Conservation (phyloP, 2,329 filamentous ascomycete species). For the Plectosphaerella sp. region DNA sequence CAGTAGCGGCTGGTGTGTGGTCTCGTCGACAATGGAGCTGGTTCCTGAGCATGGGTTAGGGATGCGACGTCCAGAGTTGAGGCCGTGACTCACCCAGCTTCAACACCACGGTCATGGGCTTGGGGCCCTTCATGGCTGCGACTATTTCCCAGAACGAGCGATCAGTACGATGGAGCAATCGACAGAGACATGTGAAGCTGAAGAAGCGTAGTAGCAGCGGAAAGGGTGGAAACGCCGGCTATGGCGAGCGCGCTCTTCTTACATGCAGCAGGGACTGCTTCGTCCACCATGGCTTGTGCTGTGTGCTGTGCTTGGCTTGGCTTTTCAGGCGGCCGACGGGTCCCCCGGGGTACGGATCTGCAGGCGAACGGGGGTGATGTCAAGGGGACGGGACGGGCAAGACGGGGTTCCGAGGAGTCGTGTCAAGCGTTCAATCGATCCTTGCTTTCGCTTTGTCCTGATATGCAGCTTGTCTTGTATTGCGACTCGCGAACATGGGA, state of each 20-base stretch:
- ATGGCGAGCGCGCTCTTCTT: not conserved
- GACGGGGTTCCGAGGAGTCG: no score
- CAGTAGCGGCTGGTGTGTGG: conserved; percentile 86
- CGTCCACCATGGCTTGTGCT: not conserved
- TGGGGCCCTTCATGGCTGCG: conserved; percentile 60
- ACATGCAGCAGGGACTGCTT: not conserved
- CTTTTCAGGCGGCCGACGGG: no score
- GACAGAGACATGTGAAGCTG: not conserved
- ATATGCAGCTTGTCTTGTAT: no score
- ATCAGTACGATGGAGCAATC: not conserved
- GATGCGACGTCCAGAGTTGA: not conserved
- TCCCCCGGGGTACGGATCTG: no score
- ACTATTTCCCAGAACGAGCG: not conserved
- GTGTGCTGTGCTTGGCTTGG: no score
- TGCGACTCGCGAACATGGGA: no score
- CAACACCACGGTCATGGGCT: conserved; percentile 73
- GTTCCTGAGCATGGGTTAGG: conserved; percentile 58
- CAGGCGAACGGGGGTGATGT: no score
- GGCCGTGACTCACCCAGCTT: conserved; percentile 66
- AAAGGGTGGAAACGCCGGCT: not conserved
- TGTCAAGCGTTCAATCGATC: no score
- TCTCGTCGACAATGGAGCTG: conserved; percentile 97
- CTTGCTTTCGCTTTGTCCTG: no score
- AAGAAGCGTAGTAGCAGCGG: not conserved
- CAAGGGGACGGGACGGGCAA: no score